phyloP scores from a whole-genome alignment of 805 yeast genomes.

The Saccharomycopsis vini region DNA sequence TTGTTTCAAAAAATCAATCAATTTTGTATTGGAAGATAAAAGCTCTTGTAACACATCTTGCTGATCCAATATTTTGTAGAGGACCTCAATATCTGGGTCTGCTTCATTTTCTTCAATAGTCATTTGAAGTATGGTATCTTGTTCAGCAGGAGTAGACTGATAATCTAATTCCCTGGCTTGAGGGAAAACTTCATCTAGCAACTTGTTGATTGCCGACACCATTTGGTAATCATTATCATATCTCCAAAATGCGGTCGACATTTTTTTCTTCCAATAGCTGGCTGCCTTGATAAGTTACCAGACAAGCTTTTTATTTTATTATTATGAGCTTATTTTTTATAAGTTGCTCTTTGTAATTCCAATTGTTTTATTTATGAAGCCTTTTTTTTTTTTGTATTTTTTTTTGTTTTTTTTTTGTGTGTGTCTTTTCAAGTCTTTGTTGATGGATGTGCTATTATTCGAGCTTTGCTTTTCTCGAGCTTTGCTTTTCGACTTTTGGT shows the following conservation, averaged over 20 bases:
- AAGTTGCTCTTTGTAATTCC: too few relatives aligned
- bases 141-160: conserved; percentile 28
- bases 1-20: conserved; percentile 71
- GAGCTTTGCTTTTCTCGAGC: too few relatives aligned
- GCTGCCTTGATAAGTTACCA: too few relatives aligned
- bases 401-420: too few relatives aligned
- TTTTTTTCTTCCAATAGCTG: conserved; percentile 16
- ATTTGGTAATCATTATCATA: conserved; percentile 48
- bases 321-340: too few relatives aligned
- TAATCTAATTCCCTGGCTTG: conserved; percentile 26
- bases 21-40: conserved; percentile 59
- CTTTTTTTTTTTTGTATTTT: too few relatives aligned
- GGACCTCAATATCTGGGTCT: conserved; percentile 22
- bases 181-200: conserved; percentile 27
- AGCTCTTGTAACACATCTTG: conserved; percentile 68
- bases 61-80: conserved; percentile 63
- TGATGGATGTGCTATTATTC: too few relatives aligned
- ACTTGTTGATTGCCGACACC: conserved; percentile 45
- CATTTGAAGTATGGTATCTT: conserved; percentile 32
- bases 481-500: too few relatives aligned
- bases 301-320: too few relatives aligned
- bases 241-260: conserved; percentile 50
- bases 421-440: too few relatives aligned
- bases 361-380: too few relatives aligned
- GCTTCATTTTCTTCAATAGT: conserved; percentile 23